A percentile compares a stretch with the other conserved stretches of the same genome.
These are phyloP conservation scores for Russula lepida DNA, from an alignment of 768 basidiomycete species.

Conservation along the genomic window DNA sequence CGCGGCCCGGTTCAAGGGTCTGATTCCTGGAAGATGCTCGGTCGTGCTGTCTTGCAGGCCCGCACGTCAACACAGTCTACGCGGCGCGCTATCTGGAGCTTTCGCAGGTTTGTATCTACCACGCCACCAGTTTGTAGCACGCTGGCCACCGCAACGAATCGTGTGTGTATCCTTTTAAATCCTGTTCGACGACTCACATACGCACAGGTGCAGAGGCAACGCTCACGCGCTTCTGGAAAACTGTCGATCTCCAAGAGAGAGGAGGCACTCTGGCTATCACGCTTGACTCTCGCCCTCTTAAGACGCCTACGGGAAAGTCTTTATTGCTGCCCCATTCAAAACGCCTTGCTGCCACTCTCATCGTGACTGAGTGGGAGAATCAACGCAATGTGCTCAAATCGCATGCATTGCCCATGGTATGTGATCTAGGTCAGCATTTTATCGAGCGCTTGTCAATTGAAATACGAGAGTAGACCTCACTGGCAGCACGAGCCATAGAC, in stretches of 20 bases:
- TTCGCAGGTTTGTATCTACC: neutral
- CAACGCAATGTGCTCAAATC: constrained; percentile 80
- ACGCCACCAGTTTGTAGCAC: constrained; percentile 32
- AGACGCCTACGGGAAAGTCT: constrained; percentile 78
- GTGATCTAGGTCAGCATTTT: constrained; percentile 12
- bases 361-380: constrained; percentile 96
- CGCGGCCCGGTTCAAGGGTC: neutral
- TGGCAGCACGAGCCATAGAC: constrained; percentile 87
- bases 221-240: constrained; percentile 90
- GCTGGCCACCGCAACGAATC: constrained; percentile 53
- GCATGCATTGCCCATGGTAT: constrained; percentile 85
- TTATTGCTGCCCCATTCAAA: constrained; percentile 66
- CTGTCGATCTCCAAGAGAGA: constrained; percentile 64
- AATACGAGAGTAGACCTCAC: constrained; percentile 57
- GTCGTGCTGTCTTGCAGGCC: neutral
- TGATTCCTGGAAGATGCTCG: neutral
- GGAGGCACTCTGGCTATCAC: constrained; percentile 50
- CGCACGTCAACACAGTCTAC: neutral
- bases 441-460: neutral
- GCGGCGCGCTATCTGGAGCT: neutral
- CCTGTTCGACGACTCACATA: neutral
- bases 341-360: constrained; percentile 65
- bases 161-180: constrained; percentile 31
- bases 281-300: constrained; percentile 76
- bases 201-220: constrained; percentile 74